Base-by-base conservation (phyloP, 768 basidiomycete species). In the Pisolithus albus region DNA sequence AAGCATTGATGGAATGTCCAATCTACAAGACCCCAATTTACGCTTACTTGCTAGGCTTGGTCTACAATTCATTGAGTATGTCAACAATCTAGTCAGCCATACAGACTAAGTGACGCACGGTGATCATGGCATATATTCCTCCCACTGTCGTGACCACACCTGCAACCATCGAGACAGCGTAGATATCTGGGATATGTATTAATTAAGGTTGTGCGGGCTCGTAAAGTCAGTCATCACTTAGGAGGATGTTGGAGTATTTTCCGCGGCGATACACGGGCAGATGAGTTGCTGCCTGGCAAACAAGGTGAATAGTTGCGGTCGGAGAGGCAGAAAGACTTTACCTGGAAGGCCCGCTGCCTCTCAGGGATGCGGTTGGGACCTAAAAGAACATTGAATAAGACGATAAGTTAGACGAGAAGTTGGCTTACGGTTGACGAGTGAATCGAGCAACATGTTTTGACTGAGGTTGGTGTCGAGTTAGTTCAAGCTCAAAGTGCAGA, bases 331-430 rank as follows among this genome's bases (percentile, higher is more conserved):
- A 46, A 28, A 40, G 8, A 38, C 46, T 65, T 34, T 52, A 88
- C 88, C 76, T 90, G 88, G 66, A 80, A 75, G 42, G 63, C 54
- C 71, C 70, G 80, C 70, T 90, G 88, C 64, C 70, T 82, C 70
- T 84, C 79, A 39, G 80, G 66, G 55, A 88, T 75, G 50, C 65
- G 64, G 73, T 90, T 86, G 58, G 82, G 83, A 65, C 77, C 81
- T 81, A 60, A 39, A 61, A 52, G 53, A 36, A 36, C 45, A 11
- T 44, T 32, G 30, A 46, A 18, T 40, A 45, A n/a, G 23, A 10
- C 10, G n/a, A 8, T n/a, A 24, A 2, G 18, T 18, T 1, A 23
- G 3, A 18, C 26, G 32, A 52, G 39, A 21, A 9, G 34, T 18
- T 23, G 3, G 70, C 81, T 55, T 65, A 88, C 86, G 78, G 72